phyloP scores from a whole-genome alignment of 2,329 filamentous ascomycete genomes.

The Zymoseptoria pseudotritici region DNA sequence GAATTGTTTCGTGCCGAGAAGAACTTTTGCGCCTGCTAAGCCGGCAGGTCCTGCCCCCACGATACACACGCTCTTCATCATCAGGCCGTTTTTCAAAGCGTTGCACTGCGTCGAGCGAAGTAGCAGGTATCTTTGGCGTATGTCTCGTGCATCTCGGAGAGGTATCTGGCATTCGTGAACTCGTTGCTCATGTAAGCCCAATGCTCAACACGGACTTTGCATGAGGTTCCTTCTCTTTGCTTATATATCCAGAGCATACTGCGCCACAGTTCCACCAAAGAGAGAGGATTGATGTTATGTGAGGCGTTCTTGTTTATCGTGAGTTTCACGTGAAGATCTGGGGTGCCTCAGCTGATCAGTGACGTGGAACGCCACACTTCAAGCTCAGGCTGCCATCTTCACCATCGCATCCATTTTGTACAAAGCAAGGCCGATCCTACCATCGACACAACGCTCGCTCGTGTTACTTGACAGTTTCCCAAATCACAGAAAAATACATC shows the following conservation, averaged over 20 bases:
- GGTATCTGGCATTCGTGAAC: no score
- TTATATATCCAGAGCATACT: background rate
- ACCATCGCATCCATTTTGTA: background rate
- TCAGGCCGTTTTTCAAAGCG: background rate
- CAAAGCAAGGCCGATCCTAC: background rate
- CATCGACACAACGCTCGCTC: no score
- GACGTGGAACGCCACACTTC: background rate
- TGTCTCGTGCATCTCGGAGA: background rate
- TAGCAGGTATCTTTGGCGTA: background rate
- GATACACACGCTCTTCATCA: constrained; percentile 31
- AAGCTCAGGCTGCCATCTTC: background rate
- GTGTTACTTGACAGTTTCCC: background rate
- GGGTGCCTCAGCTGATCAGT: background rate
- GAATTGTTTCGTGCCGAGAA: constrained; percentile 56
- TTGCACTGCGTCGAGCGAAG: background rate
- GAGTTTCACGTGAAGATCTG: background rate
- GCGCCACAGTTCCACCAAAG: background rate
- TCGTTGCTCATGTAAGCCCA: background rate
- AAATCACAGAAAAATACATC: background rate
- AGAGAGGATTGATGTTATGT: background rate
- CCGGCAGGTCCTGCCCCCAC: constrained; percentile 41
- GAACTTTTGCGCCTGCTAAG: constrained; percentile 52
- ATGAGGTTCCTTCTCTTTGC: background rate
- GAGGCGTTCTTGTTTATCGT: background rate
- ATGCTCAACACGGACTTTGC: background rate